These are phyloP conservation scores for Chalaropsis thielavioides DNA, from an alignment of 2,329 filamentous ascomycete species.

Conservation along the genomic window DNA sequence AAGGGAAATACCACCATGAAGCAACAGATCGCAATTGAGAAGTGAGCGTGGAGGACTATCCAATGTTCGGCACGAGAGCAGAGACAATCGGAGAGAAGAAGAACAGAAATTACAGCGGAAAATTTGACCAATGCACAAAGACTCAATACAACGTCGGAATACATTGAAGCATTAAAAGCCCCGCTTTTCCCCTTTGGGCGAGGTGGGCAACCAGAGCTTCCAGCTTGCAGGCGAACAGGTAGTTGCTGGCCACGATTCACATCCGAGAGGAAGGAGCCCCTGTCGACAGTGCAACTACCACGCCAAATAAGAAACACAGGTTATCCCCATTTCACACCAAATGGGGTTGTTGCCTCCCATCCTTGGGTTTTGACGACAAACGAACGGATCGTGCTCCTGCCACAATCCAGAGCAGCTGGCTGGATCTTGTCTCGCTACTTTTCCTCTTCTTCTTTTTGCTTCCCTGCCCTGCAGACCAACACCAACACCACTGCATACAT, in stretches of 20 bases:
- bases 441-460: neutral
- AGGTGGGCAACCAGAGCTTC: neutral
- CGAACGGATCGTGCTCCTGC: slow-evolving; percentile 2
- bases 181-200: slow-evolving; percentile 1
- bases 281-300: too few relatives aligned
- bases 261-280: too few relatives aligned
- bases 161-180: neutral
- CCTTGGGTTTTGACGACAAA: neutral
- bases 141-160: neutral
- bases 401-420: neutral
- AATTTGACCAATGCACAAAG: neutral
- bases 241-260: neutral
- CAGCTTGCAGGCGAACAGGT: neutral
- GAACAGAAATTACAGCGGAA: neutral
- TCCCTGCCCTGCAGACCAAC: neutral
- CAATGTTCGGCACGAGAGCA: too few relatives aligned
- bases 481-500: neutral
- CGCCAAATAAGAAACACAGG: too few relatives aligned
- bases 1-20: neutral
- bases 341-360: neutral
- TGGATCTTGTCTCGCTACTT: neutral
- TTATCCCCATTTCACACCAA: too few relatives aligned
- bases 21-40: neutral
- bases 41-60: neutral
- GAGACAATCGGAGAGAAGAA: too few relatives aligned